Evolutionary conservation across 2,329 filamentous ascomycete species (phyloP).

Genomic region (Trichoderma oligosporum): DNA sequence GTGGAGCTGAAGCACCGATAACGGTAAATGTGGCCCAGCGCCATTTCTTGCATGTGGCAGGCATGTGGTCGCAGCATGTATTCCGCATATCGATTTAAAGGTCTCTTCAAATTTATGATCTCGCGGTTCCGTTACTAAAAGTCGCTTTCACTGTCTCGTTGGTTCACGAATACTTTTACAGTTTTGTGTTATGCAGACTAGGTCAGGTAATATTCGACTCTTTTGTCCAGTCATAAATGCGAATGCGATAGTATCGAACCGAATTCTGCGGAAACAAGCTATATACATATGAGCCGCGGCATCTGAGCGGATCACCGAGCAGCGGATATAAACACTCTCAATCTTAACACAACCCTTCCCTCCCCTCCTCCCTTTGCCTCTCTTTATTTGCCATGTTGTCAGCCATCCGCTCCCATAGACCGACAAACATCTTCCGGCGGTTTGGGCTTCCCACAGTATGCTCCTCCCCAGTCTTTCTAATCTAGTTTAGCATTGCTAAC

Average conservation of each 20-base stretch:
- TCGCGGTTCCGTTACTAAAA: conserved; percentile 1
- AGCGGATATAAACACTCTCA: conserved; percentile 12
- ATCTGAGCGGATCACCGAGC: conserved; percentile 11
- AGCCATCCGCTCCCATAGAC: conserved; percentile 31
- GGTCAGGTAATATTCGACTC: neutral
- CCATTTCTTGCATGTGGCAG: conserved; percentile 14
- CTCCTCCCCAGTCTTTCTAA: neutral
- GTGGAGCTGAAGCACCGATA: conserved; percentile 5
- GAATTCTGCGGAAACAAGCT: conserved; percentile 1
- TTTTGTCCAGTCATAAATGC: neutral
- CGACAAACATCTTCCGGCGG: conserved; percentile 35
- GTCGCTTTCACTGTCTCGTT: neutral
- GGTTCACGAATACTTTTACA: neutral
- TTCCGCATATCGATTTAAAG: neutral
- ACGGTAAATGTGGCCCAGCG: conserved; percentile 10
- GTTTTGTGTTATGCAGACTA: neutral
- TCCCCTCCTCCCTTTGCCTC: neutral
- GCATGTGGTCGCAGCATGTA: conserved; percentile 3
- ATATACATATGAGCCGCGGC: conserved; percentile 12
- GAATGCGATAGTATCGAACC: neutral
- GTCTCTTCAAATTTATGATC: conserved; percentile 1
- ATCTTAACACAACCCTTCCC: neutral
- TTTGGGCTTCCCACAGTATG: conserved; percentile 26
- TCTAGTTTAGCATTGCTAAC: neutral
- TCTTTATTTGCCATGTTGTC: conserved; percentile 34